A percentile compares a stretch with the other conserved stretches of the same genome.
Evolutionary conservation across 2,329 filamentous ascomycete species (phyloP).

Genomic region (Diaporthe sp.): DNA sequence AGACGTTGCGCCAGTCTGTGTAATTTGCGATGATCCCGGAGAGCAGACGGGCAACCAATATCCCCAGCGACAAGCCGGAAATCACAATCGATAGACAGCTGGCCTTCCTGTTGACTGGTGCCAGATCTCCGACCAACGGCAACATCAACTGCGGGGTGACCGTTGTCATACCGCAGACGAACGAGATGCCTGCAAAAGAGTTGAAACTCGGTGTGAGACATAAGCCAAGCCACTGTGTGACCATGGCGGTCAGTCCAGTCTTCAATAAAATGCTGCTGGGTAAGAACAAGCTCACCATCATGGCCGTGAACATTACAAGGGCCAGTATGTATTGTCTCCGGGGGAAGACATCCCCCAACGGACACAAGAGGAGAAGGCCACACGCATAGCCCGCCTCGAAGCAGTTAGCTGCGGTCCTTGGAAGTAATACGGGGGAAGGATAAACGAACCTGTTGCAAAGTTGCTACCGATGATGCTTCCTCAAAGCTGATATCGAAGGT

Average conservation of each 20-base stretch:
- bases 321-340: slow-evolving; percentile 76
- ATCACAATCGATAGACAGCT: slow-evolving; percentile 79
- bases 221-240: slow-evolving; percentile 70
- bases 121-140: slow-evolving; percentile 82
- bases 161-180: slow-evolving; percentile 79
- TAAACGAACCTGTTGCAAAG: slow-evolving; percentile 68
- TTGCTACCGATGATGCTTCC: slow-evolving; percentile 74
- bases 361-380: slow-evolving; percentile 79
- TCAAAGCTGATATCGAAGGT: slow-evolving; percentile 79
- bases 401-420: not conserved
- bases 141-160: slow-evolving; percentile 86
- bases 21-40: slow-evolving; percentile 81
- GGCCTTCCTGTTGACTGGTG: slow-evolving; percentile 74
- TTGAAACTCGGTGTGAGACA: slow-evolving; percentile 74
- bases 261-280: not conserved
- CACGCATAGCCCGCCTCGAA: slow-evolving; percentile 74
- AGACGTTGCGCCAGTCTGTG: slow-evolving; percentile 80
- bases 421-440: too few relatives aligned
- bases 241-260: not conserved
- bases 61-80: slow-evolving; percentile 79
- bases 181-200: slow-evolving; percentile 76
- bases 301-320: slow-evolving; percentile 75
- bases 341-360: slow-evolving; percentile 76
- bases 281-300: slow-evolving; percentile 61
- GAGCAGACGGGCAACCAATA: slow-evolving; percentile 80